phyloP scores from a whole-genome alignment of 257 asterid genomes.

The Salvia hispanica region DNA sequence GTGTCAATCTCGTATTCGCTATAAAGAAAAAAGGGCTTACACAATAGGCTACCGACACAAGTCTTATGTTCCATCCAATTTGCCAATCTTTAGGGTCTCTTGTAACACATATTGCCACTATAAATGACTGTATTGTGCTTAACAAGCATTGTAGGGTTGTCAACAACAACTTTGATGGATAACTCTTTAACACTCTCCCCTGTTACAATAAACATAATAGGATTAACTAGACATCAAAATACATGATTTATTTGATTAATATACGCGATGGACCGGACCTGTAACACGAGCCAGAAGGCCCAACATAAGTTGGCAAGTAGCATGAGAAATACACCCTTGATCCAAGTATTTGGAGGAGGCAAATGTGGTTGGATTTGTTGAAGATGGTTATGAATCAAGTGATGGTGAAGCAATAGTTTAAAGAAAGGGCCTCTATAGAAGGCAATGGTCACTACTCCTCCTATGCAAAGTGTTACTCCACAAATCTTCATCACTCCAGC shows the following conservation, averaged over 20 bases:
- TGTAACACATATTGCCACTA: conserved; percentile 56
- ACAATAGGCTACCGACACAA: conserved; percentile 65
- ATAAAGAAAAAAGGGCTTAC: conserved; percentile 39
- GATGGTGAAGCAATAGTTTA: conserved; percentile 64
- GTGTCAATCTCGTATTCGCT: too few species aligned
- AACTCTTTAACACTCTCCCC: conserved; percentile 53
- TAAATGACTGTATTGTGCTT: conserved; percentile 65
- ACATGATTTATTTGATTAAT: too few species aligned
- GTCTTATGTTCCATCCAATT: conserved; percentile 70
- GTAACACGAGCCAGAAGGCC: conserved; percentile 79
- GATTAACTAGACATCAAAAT: neutral
- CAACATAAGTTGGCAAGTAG: conserved; percentile 57
- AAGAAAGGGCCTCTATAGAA: conserved; percentile 67
- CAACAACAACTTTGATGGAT: conserved; percentile 65
- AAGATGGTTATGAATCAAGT: conserved; percentile 44
- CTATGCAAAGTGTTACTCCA: conserved; percentile 63
- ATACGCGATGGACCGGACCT: conserved; percentile 40
- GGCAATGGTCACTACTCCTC: conserved; percentile 75
- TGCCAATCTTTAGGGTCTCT: conserved; percentile 70
- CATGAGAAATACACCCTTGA: conserved; percentile 75
- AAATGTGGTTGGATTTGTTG: conserved; percentile 28
- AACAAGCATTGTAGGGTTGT: conserved; percentile 68
- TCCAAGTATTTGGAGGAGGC: conserved; percentile 55
- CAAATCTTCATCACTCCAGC: conserved; percentile 56
- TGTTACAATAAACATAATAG: conserved; percentile 5